Base-by-base conservation (phyloP, 2,329 filamentous ascomycete species). In the Myrmaecium sp. region DNA sequence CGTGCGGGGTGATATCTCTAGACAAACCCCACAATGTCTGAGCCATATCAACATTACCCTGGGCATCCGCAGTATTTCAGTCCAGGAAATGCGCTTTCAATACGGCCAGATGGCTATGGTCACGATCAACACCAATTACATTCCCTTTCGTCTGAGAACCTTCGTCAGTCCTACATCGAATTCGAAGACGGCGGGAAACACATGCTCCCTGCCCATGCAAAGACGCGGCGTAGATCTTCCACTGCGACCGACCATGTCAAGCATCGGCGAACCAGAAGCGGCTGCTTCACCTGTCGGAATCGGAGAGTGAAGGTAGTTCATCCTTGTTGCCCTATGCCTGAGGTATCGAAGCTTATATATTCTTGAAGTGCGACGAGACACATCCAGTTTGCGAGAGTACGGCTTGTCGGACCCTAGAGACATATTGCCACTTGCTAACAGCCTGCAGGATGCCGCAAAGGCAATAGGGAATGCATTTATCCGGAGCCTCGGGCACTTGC, bases 241-340 rank as follows among this genome's bases (percentile, higher is more conserved):
- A 42, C 47, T 13, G 47, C 46, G 7, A 27, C 24, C 5, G 79
- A 91, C 34, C 74, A 78, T 43, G 77, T 91, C 38, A 95, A 95
- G 53, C 86, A 95, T 49, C 76, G 84, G 34, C 72, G 89, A 39
- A 95, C 89, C 22, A 68, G 89, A 40, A 94, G 83, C 36, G 89
- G 89, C 15, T 98, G 89, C 55, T 94, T 69, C 46, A 95, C 84
- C 24, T 98, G 89, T 52, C 69, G 89, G 32, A 75, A 74, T 41
- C 69, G 89, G 38, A 70, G 89, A 49, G 84, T 95, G 27, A 95
- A 74, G 61, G 66, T 69, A 44, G 35, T 16, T 34, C 13, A 23
- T 28, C 17, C 21, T 14, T 12, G 9, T n/a, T 10, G 14, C 14
- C 19, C 20, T 19, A 17, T 22, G 14, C 15, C 19, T 19, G 22